A percentile compares a stretch with the other conserved stretches of the same genome.
phyloP scores from a whole-genome alignment of 176 grass and related monocot species.

The Juncus effusus region DNA sequence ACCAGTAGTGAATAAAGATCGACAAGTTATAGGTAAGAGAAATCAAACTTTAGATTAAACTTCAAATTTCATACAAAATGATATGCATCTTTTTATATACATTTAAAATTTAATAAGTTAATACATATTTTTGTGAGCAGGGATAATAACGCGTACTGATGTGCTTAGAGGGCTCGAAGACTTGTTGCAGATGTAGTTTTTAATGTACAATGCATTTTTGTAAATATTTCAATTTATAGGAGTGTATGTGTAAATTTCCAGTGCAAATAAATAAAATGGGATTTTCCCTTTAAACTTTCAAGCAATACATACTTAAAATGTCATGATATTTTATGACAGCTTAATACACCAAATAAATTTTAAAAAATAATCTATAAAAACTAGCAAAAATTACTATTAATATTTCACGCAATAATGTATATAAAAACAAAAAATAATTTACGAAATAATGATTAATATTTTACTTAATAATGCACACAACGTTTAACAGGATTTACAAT shows the following conservation, averaged over 20 bases:
- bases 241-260: neutral
- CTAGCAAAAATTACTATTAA: too few species aligned
- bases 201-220: conserved; percentile 5
- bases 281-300: neutral
- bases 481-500: too few species aligned
- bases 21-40: conserved; percentile 68
- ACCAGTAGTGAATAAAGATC: conserved; percentile 67
- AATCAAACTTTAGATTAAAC: neutral
- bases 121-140: conserved; percentile 44
- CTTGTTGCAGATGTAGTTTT: conserved; percentile 43
- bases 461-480: too few species aligned
- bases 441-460: too few species aligned
- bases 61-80: neutral
- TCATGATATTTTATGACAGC: too few species aligned
- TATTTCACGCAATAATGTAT: too few species aligned
- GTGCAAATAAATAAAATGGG: conserved; percentile 15
- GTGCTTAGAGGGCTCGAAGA: conserved; percentile 66
- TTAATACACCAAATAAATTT: too few species aligned
- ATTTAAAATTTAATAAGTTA: conserved; percentile 25
- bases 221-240: conserved; percentile 15
- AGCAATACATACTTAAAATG: too few species aligned
- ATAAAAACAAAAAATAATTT: too few species aligned
- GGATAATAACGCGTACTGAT: conserved; percentile 78
- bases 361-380: too few species aligned
- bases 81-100: conserved; percentile 10